These are phyloP conservation scores for Colletotrichum sidae DNA, from an alignment of 2,329 filamentous ascomycete species.

Conservation along the genomic window DNA sequence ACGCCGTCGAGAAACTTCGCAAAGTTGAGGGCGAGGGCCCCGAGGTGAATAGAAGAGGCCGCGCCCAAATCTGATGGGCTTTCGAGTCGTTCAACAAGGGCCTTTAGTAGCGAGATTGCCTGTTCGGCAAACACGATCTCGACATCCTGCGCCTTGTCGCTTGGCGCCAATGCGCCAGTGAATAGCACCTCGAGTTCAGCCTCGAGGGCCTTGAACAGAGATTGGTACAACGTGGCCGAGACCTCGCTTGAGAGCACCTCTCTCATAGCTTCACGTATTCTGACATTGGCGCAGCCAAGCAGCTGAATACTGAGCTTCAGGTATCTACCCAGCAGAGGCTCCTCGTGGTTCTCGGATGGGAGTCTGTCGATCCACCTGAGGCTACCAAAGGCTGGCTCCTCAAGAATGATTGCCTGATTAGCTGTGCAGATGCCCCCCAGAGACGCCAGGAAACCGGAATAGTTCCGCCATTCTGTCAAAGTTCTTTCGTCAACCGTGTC, in stretches of 20 bases:
- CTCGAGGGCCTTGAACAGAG: slow-evolving; percentile 74
- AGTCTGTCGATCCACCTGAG: slow-evolving; percentile 74
- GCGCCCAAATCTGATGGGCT: slow-evolving; percentile 72
- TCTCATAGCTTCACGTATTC: slow-evolving; percentile 74
- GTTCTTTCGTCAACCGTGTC: slow-evolving; percentile 67
- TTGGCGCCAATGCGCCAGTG: slow-evolving; percentile 63
- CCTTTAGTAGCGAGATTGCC: slow-evolving; percentile 71
- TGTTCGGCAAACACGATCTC: slow-evolving; percentile 77
- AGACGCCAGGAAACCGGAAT: slow-evolving; percentile 76
- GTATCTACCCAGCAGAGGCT: slow-evolving; percentile 69
- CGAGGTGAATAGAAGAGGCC: slow-evolving; percentile 73
- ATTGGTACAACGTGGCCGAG: slow-evolving; percentile 69
- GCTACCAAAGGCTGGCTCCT: slow-evolving; percentile 68
- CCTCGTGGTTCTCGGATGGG: slow-evolving; percentile 69
- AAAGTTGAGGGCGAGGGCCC: slow-evolving; percentile 72
- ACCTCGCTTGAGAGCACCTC: slow-evolving; percentile 76
- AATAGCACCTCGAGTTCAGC: slow-evolving; percentile 73
- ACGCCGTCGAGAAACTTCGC: slow-evolving; percentile 74
- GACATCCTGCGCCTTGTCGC: slow-evolving; percentile 66
- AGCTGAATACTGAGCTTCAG: slow-evolving; percentile 74
- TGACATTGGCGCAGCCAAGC: slow-evolving; percentile 71
- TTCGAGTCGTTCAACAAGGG: slow-evolving; percentile 73
- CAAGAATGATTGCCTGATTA: slow-evolving; percentile 65
- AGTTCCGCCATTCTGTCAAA: slow-evolving; percentile 75
- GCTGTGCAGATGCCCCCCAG: slow-evolving; percentile 74